These are phyloP conservation scores for Chlorella vulgaris DNA, from an alignment of 139 green algal species.

Conservation along the genomic window DNA sequence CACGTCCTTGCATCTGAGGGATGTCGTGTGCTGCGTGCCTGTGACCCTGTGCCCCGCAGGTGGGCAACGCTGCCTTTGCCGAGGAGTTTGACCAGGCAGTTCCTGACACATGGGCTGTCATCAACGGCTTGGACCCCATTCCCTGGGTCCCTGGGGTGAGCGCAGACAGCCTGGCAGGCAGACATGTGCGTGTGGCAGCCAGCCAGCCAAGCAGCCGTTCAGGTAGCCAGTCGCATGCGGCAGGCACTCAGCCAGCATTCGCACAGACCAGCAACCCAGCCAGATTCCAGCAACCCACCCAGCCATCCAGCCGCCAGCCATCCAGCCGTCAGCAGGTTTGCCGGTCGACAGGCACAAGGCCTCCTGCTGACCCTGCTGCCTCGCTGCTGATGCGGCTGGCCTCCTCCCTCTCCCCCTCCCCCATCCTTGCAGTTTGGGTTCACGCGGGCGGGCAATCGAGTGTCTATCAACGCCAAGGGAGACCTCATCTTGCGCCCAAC, in stretches of 20 bases:
- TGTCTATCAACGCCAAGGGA: background rate
- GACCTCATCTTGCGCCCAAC: conserved; percentile 11
- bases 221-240: too few species aligned
- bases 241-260: too few species aligned
- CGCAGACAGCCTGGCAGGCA: background rate
- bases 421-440: background rate
- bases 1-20: too few species aligned
- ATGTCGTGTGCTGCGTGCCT: background rate
- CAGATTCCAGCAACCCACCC: too few species aligned
- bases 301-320: too few species aligned
- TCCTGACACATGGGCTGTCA: conserved; percentile 3
- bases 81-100: background rate
- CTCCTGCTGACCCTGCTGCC: background rate
- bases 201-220: too few species aligned
- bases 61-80: conserved; percentile 17
- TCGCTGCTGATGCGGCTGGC: background rate
- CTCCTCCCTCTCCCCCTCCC: background rate
- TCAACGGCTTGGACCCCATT: conserved; percentile 16
- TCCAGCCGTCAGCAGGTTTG: too few species aligned
- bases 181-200: background rate
- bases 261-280: too few species aligned
- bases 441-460: background rate
- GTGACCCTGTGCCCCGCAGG: background rate
- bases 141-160: conserved; percentile 9
- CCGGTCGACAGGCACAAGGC: too few species aligned